Conservation (phyloP, 345 rosid species). For the Carallia brachiata region DNA sequence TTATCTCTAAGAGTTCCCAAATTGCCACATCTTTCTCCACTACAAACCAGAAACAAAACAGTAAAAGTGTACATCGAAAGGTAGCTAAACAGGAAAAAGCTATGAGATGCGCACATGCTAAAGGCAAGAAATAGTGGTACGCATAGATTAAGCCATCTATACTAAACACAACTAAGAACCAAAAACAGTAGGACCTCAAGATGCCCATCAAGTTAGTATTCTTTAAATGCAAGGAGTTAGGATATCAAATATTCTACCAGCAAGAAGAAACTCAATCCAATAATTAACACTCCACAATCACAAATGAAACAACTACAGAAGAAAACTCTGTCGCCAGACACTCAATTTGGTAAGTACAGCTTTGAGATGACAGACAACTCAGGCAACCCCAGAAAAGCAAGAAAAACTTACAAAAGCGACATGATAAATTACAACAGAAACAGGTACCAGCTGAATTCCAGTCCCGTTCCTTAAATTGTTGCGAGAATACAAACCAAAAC, state of each 20-base stretch:
- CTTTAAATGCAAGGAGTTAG: constrained; percentile 1
- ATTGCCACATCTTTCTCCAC: no score
- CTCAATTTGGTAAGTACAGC: constrained; percentile 4
- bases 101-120: background rate
- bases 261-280: background rate
- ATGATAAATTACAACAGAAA: background rate
- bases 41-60: no score
- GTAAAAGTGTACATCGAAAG: no score
- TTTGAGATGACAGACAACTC: background rate
- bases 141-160: background rate
- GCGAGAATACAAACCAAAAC: no score
- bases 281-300: background rate
- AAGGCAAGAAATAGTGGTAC: background rate
- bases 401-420: background rate
- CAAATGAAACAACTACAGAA: background rate
- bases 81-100: background rate
- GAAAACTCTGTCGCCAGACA: background rate
- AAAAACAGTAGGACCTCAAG: constrained; percentile 5
- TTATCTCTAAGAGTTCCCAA: no score
- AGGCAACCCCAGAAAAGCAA: background rate
- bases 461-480: no score
- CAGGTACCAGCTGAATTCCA: background rate
- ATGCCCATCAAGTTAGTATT: constrained; percentile 1
- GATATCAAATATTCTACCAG: background rate
- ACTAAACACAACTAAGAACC: constrained; percentile 5